These are phyloP conservation scores for Hypericum perforatum DNA, from an alignment of 345 rosid genomes.

Conservation along the genomic window DNA sequence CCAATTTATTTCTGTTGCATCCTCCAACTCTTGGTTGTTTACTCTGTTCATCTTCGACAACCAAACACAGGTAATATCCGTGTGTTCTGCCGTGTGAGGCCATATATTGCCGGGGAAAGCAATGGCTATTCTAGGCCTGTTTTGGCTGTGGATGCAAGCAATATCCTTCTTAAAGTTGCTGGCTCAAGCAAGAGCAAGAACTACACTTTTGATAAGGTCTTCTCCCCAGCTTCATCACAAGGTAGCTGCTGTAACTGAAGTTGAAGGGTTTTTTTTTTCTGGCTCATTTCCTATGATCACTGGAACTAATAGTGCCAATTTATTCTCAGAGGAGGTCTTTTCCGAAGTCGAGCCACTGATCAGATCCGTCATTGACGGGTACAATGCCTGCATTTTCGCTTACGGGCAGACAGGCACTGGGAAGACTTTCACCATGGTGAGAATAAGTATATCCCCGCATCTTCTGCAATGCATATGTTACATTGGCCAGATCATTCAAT, in stretches of 20 bases:
- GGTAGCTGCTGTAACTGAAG: slow-evolving; percentile 24
- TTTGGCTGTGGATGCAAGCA: slow-evolving; percentile 37
- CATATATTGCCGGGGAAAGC: slow-evolving; percentile 26
- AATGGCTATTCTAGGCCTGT: slow-evolving; percentile 25
- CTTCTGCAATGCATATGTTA: too few species aligned
- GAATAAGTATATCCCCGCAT: not conserved
- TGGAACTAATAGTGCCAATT: too few species aligned
- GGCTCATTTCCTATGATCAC: not conserved
- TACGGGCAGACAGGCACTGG: slow-evolving; percentile 86
- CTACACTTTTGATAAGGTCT: slow-evolving; percentile 57
- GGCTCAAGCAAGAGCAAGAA: slow-evolving; percentile 32
- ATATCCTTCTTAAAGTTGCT: slow-evolving; percentile 31
- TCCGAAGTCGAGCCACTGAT: slow-evolving; percentile 72
- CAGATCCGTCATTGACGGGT: slow-evolving; percentile 71
- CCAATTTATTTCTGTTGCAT: too few species aligned
- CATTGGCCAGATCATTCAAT: too few species aligned
- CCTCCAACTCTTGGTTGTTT: too few species aligned
- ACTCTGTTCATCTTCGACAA: too few species aligned
- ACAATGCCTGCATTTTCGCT: slow-evolving; percentile 76
- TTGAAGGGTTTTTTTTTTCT: not conserved
- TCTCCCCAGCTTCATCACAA: slow-evolving; percentile 60
- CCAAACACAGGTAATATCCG: slow-evolving; percentile 52
- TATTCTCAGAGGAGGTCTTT: slow-evolving; percentile 55
- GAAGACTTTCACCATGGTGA: slow-evolving; percentile 77
- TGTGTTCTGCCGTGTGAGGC: slow-evolving; percentile 68